Percentiles rank a stretch among this genome's conserved stretches.
phyloP scores from a whole-genome alignment of 1,284 basidiomycete genomes.

The Coriolopsis trogii region DNA sequence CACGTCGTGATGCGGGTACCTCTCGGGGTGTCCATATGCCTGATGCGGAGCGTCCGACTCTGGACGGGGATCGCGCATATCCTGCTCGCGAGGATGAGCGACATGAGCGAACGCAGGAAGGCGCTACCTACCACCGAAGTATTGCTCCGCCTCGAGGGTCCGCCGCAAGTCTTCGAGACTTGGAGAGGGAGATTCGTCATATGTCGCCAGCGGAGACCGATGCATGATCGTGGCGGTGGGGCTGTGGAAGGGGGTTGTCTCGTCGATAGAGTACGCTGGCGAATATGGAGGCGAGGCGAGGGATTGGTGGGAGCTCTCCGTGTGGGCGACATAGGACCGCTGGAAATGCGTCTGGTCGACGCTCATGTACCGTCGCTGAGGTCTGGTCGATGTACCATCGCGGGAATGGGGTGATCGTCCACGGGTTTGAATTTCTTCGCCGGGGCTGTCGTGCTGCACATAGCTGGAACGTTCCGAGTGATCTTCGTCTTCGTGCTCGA shows the following conservation, averaged over 20 bases:
- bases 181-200: conserved; percentile 27
- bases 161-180: conserved; percentile 26
- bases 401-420: conserved; percentile 24
- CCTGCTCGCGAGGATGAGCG: conserved; percentile 7
- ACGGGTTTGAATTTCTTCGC: conserved; percentile 20
- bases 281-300: conserved; percentile 30
- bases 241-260: conserved; percentile 18
- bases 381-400: not conserved
- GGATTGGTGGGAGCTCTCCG: conserved; percentile 23
- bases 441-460: conserved; percentile 11
- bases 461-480: conserved; percentile 35
- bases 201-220: conserved; percentile 20
- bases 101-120: not conserved
- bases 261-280: conserved; percentile 22
- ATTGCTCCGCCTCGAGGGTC: conserved; percentile 23
- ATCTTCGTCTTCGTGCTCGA: conserved; percentile 42
- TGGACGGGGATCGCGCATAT: conserved; percentile 16
- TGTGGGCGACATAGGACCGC: conserved; percentile 33
- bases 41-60: conserved; percentile 26
- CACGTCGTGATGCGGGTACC: conserved; percentile 32
- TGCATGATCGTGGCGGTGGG: conserved; percentile 26
- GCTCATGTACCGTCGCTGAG: conserved; percentile 34
- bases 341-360: conserved; percentile 38
- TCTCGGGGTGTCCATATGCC: conserved; percentile 23
- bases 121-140: conserved; percentile 21